A percentile compares a stretch with the other conserved stretches of the same genome.
Evolutionary conservation across 1,284 basidiomycete species (phyloP).

Genomic region (Fomitopsis betulina): DNA sequence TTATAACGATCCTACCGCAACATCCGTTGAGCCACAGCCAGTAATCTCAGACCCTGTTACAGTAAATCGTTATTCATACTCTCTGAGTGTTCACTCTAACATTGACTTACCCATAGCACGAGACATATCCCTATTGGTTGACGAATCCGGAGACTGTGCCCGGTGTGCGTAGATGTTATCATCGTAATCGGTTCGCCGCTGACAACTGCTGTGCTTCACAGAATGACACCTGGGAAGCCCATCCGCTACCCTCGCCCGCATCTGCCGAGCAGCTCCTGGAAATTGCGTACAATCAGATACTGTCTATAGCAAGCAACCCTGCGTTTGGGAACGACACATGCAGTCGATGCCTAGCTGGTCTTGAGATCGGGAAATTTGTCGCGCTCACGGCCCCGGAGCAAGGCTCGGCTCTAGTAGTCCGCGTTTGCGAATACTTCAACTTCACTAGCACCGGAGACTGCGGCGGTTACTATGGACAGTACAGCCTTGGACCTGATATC

Average conservation of each 20-base stretch:
- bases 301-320: conserved; percentile 47
- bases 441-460: conserved; percentile 53
- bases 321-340: conserved; percentile 50
- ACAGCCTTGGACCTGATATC: conserved; percentile 51
- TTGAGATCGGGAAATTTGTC: conserved; percentile 65
- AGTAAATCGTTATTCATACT: conserved; percentile 30
- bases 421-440: conserved; percentile 44
- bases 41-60: conserved; percentile 64
- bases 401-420: conserved; percentile 52
- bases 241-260: conserved; percentile 55
- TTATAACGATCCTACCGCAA: conserved; percentile 69
- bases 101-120: conserved; percentile 35
- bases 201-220: conserved; percentile 8
- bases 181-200: neutral
- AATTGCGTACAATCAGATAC: conserved; percentile 50
- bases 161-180: conserved; percentile 24
- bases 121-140: conserved; percentile 49
- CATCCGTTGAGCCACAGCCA: conserved; percentile 66
- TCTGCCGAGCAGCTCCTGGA: conserved; percentile 39
- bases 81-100: neutral
- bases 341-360: conserved; percentile 54
- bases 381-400: conserved; percentile 59
- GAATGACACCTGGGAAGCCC: conserved; percentile 59
- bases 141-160: conserved; percentile 58
- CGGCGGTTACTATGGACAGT: conserved; percentile 40